Base-by-base conservation (phyloP, 139 green algal species). In the Volvox reticuliferus region DNA sequence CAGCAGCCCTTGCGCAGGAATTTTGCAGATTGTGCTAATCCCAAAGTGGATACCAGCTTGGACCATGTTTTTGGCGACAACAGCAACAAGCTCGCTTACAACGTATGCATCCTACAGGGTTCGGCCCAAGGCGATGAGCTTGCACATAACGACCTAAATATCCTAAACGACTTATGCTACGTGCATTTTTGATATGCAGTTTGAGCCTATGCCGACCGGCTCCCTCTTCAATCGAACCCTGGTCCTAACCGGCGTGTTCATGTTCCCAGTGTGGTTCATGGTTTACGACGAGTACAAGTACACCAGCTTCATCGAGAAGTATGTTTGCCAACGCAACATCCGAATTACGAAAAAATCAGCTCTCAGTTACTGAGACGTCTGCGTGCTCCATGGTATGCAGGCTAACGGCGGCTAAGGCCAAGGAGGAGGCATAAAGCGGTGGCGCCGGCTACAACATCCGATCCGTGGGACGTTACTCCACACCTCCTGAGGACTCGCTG, bases 21-120 rank as follows among this genome's bases (percentile, higher is more conserved):
- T 9, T 14, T 91, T 1, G 87, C 61, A 9, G 87, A 75, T 63
- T 86, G 86, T 86, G 87, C 87, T 30, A 91, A 91, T 75, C 87
- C 87, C 16, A 91, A 91, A 69, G 87, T 91, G 1, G 87, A 91
- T 75, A 91, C 87, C 24, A 91, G 87, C 87, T 55, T 91, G 71
- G 87, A 91, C 87, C 87, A 91, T 68, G 87, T 91, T 1, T 91
- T 91, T 36, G 87, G 87, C 20, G 87, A 91, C 87, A 91, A 32
- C 87, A 86, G 76, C 87, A 86, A 85, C 87, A 91, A 91, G 87
- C 87, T 91, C 24, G 32, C 77, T 79, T 91, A 91, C 87, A 86
- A 91, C 87, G 87, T 91, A 67, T 32, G 76, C 82, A 73, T 28
- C 65, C 16, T 73, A 28, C 65, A 12, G 65, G 65, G 65, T 12